These are phyloP conservation scores for Agaricus bisporus DNA, from an alignment of 768 basidiomycete species.

Conservation along the genomic window DNA sequence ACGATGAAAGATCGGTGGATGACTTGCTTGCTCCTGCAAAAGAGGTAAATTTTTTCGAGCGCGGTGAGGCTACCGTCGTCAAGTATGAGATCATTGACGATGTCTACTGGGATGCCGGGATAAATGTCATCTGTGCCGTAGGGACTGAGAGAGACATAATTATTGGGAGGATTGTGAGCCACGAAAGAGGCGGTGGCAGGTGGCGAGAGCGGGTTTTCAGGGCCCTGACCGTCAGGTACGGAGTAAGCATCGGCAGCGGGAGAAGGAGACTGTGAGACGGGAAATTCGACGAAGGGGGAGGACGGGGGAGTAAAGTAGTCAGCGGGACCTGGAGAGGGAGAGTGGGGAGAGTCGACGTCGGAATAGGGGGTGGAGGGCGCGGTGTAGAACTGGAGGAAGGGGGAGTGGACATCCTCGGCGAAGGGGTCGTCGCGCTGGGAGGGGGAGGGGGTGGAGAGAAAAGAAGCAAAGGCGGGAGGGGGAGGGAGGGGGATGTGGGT, in stretches of 20 bases:
- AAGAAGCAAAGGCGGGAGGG: conserved; percentile 24
- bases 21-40: conserved; percentile 67
- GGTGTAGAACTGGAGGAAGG: conserved; percentile 36
- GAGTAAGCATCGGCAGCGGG: conserved; percentile 20
- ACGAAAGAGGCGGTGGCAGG: conserved; percentile 9
- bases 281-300: conserved; percentile 26
- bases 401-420: conserved; percentile 21
- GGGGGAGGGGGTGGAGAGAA: conserved; percentile 29
- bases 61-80: conserved; percentile 81
- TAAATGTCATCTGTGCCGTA: conserved; percentile 28
- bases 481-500: conserved; percentile 29
- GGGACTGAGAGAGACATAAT: conserved; percentile 7
- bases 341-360: conserved; percentile 18
- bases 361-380: conserved; percentile 42
- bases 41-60: conserved; percentile 90
- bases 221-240: conserved; percentile 15
- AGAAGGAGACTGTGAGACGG: conserved; percentile 14
- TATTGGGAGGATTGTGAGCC: conserved; percentile 8
- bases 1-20: conserved; percentile 74
- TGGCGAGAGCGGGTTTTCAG: conserved; percentile 18
- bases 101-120: conserved; percentile 26
- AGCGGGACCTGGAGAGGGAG: conserved; percentile 20
- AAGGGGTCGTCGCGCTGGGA: conserved; percentile 21
- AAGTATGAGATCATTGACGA: conserved; percentile 34
- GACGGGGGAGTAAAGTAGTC: conserved; percentile 31